These are phyloP conservation scores for Dendrobium huoshanense DNA, from an alignment of 106 monocot species.

Conservation along the genomic window DNA sequence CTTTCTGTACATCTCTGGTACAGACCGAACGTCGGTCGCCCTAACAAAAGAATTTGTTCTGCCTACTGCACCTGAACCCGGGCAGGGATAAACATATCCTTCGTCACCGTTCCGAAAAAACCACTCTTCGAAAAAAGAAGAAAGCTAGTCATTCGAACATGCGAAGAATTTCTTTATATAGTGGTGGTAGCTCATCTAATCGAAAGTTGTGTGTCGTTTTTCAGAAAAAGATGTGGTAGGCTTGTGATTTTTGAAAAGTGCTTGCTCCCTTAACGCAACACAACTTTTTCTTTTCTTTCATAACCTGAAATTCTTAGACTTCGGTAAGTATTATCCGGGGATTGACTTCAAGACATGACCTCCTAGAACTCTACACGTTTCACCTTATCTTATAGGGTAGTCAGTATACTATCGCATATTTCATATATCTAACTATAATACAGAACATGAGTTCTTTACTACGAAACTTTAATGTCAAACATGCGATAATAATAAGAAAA, in stretches of 20 bases:
- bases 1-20: no score
- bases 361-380: constrained; percentile 1
- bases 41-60: no score
- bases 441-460: constrained; percentile 4
- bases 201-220: not conserved
- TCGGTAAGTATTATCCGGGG: not conserved
- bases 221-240: no score
- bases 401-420: constrained; percentile 2
- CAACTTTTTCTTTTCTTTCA: no score
- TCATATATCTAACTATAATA: not conserved
- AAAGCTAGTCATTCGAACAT: constrained; percentile 5
- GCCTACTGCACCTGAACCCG: constrained; percentile 5
- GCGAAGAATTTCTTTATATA: not conserved
- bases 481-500: constrained; percentile 6
- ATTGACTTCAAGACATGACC: not conserved
- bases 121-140: constrained; percentile 3
- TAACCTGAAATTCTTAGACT: not conserved
- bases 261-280: no score
- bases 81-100: not conserved
- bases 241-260: no score
- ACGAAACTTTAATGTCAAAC: not conserved
- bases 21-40: no score
- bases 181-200: constrained; percentile 3
- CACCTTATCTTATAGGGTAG: not conserved
- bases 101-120: not conserved